Evolutionary conservation across 2,329 filamentous ascomycete species (phyloP), one percentile per base, ranked within the genome.

Genomic region (Scytalidium sp.): DNA sequence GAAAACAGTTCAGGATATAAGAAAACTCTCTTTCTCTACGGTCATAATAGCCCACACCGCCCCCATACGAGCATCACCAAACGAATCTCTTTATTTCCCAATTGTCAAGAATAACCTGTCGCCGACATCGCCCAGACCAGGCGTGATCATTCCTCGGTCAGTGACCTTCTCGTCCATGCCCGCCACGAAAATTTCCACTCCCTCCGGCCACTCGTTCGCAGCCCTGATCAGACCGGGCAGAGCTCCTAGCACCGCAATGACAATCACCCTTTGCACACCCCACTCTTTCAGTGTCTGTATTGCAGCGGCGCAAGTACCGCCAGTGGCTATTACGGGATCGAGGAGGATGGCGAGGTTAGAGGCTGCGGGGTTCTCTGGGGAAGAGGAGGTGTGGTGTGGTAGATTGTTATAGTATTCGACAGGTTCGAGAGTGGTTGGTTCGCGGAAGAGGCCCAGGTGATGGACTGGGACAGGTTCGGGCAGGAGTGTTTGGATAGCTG

Each of bases 321-420:
- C 93, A 0, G 94, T 97, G 1, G 93, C 94, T 64, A 97, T 95
- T 59, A 97, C 83, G 3, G 93, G 94, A 65, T 97, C 93, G 43
- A 96, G 81, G 48, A 97, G 75, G 64, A 97, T 88, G 51, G 91
- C 91, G 11, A 96, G 76, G 19, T 80, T 76, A 1, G 81, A 70
- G 19, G 64, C 63, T 9, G 59, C 56, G 4, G 65, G 54, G 43
- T 70, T 75, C 41, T 72, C 72, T 41, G 66, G 60, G 32, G 58
- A 53, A 41, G 71, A 62, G 45, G 71, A 64, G 27, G 70, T 65
- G 71, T 90, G 87, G 70, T 89, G 86, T 29, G 91, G 91, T 19
- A 97, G 84, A 70, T 96, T 96, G 77, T 97, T 97, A 80, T 97
- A 97, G 80, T 97, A 96, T 72, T 96, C 92, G 51, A 97, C 92